These are phyloP conservation scores for Triticum timopheevii DNA, from an alignment of 176 grass and related monocot species.

Conservation along the genomic window DNA sequence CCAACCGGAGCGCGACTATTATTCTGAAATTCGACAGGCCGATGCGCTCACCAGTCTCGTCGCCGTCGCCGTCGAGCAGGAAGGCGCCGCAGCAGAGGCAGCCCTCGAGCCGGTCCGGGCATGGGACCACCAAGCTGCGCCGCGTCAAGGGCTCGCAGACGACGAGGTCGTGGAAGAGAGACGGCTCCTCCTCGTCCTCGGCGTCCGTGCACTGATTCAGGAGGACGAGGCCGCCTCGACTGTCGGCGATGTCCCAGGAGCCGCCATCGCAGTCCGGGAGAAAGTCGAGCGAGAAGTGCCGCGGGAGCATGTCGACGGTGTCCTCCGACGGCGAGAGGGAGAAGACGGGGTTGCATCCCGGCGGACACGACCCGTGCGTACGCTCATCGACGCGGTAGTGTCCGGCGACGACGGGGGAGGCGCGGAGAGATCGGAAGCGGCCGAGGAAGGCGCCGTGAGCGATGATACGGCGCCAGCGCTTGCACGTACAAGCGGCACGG, in stretches of 20 bases:
- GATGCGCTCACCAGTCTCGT: neutral
- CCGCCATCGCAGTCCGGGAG: neutral
- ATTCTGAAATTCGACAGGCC: neutral
- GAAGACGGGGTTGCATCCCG: neutral
- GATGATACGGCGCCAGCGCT: neutral
- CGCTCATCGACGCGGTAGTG: neutral
- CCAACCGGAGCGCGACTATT: neutral
- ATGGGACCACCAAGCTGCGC: neutral
- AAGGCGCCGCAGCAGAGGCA: neutral
- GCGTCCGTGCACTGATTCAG: neutral
- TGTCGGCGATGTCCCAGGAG: neutral
- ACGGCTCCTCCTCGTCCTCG: too few relatives aligned
- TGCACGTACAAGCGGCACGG: neutral
- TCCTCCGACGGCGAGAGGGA: neutral
- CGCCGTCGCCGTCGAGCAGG: neutral
- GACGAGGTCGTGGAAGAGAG: neutral
- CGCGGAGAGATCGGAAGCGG: neutral
- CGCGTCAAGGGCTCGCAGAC: neutral
- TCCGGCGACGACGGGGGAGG: neutral
- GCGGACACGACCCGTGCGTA: neutral
- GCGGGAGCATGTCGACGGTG: neutral
- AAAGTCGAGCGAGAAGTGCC: constrained; percentile 7
- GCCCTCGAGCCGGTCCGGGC: neutral
- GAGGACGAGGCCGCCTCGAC: neutral
- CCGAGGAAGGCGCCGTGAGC: neutral